These are phyloP conservation scores for Stentor roeselii DNA, from an alignment of 73 alveolate species.

Conservation along the genomic window DNA sequence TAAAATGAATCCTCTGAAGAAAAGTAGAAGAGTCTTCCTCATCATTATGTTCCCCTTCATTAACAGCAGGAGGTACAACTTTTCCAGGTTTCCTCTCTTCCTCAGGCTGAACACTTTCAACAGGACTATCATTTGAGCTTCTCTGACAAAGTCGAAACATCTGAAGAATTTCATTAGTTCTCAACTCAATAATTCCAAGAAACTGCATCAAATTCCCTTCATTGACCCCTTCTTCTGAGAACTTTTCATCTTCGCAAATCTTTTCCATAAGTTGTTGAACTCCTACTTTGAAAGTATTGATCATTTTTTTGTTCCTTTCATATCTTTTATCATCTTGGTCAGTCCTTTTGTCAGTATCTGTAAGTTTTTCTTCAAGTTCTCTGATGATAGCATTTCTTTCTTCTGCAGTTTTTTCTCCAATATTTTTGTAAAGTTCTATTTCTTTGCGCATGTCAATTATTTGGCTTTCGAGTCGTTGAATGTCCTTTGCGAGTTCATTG, in stretches of 20 bases:
- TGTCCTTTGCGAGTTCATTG: conserved; percentile 39
- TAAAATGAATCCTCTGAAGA: too few species aligned
- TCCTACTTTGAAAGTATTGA: conserved; percentile 47
- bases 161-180: conserved; percentile 61
- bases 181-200: conserved; percentile 63
- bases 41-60: not conserved
- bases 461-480: conserved; percentile 37
- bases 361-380: conserved; percentile 59
- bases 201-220: conserved; percentile 58
- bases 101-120: not conserved
- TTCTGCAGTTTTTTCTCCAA: conserved; percentile 52
- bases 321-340: conserved; percentile 48
- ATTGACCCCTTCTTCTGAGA: conserved; percentile 52
- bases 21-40: too few species aligned
- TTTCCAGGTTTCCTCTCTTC: not conserved
- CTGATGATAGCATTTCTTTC: conserved; percentile 50
- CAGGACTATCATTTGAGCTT: not conserved
- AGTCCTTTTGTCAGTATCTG: conserved; percentile 23
- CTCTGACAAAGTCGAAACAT: conserved; percentile 27
- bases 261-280: conserved; percentile 50
- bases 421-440: conserved; percentile 35
- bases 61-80: not conserved
- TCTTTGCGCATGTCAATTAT: conserved; percentile 28
- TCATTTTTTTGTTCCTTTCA: conserved; percentile 47
- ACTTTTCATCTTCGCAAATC: conserved; percentile 48